Percentiles rank a stretch among this genome's conserved stretches.
Evolutionary conservation across 306 rosid species (phyloP).

Genomic region (Cicer bijugum): DNA sequence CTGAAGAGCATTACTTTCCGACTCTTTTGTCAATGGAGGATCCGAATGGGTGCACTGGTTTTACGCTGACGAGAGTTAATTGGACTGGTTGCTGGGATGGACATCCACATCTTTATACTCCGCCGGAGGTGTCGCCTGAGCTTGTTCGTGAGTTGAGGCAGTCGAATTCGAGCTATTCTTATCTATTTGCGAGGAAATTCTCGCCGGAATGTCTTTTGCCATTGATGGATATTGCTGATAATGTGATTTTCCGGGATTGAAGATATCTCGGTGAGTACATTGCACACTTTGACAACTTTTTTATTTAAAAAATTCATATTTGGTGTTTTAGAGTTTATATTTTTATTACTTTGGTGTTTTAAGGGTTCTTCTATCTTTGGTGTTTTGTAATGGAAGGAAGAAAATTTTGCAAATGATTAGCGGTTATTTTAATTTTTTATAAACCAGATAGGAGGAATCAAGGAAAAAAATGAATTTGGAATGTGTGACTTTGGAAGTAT

Average conservation of each 20-base stretch:
- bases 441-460: background rate
- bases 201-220: constrained; percentile 56
- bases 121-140: constrained; percentile 55
- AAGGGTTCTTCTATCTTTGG: background rate
- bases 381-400: background rate
- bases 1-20: constrained; percentile 75
- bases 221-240: constrained; percentile 60
- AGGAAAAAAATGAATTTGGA: background rate
- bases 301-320: background rate
- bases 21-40: constrained; percentile 68
- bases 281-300: background rate
- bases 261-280: constrained; percentile 29
- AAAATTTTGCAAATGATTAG: background rate
- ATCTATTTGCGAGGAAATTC: constrained; percentile 70
- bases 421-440: background rate
- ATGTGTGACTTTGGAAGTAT: background rate
- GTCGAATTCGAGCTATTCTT: constrained; percentile 53
- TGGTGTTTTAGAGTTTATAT: background rate
- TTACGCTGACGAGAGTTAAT: constrained; percentile 68
- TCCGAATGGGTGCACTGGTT: constrained; percentile 57
- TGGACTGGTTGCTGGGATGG: constrained; percentile 74
- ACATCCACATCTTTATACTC: constrained; percentile 59
- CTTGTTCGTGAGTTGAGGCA: constrained; percentile 52
- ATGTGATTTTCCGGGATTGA: constrained; percentile 62
- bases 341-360: background rate